phyloP scores from a whole-genome alignment of 805 yeast genomes.

The Cyberlindnera sargentensis region DNA sequence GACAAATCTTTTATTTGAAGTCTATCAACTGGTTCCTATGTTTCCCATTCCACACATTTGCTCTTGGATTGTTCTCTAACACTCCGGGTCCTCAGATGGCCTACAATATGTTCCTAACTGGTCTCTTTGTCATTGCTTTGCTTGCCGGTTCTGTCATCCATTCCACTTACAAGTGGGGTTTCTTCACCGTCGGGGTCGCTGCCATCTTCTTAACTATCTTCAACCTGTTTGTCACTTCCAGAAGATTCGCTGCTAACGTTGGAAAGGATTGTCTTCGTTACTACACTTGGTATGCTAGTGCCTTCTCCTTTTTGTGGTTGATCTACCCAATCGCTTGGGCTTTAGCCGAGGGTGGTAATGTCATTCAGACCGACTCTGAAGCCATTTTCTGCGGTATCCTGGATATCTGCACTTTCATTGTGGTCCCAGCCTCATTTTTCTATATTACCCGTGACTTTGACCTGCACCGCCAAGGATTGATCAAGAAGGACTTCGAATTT shows the following conservation, averaged over 20 bases:
- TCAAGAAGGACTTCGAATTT: constrained; percentile 7
- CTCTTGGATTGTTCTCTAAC: constrained; percentile 30
- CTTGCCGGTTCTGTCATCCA: constrained; percentile 48
- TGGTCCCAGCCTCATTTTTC: constrained; percentile 31
- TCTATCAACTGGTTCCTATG: constrained; percentile 51
- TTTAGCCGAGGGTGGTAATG: constrained; percentile 48
- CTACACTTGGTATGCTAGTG: constrained; percentile 30
- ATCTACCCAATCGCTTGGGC: constrained; percentile 33
- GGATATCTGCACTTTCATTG: constrained; percentile 36
- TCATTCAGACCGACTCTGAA: constrained; percentile 45
- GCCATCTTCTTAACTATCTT: constrained; percentile 22
- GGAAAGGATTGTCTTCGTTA: constrained; percentile 17
- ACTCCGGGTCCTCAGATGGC: constrained; percentile 36
- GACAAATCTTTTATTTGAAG: constrained; percentile 51
- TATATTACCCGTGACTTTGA: constrained; percentile 9
- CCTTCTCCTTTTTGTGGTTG: constrained; percentile 29
- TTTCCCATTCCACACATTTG: constrained; percentile 24
- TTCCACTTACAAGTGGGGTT: constrained; percentile 64
- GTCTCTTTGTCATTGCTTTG: constrained; percentile 31
- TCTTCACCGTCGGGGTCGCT: constrained; percentile 37
- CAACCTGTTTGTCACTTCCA: constrained; percentile 7
- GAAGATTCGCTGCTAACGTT: constrained; percentile 2
- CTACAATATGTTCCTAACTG: constrained; percentile 24
- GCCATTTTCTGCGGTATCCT: constrained; percentile 47
- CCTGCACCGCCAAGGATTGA: constrained; percentile 7